Evolutionary conservation across 2,329 filamentous ascomycete genomes (phyloP), one percentile per base, ranked within the genome.

Genomic region (Nemania sp.): DNA sequence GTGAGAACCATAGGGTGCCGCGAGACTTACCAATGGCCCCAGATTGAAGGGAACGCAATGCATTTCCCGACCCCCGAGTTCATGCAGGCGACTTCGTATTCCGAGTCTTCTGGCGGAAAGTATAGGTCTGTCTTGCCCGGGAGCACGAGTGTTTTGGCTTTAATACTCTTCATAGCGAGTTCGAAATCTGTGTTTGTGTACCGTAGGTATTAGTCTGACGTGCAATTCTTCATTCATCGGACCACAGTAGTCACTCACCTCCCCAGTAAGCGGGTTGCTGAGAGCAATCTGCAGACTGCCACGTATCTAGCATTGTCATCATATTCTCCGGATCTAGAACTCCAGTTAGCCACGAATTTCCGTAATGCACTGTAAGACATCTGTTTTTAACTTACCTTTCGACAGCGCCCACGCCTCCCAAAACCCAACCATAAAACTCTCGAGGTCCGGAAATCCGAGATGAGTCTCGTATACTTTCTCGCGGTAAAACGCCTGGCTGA

Each of bases 51-150:
- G 34, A 73, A 72, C 0, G 71, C 60, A 31, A 73, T 64, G 8
- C 73, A 66, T 31, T 68, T 68, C 0, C 70, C 73, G 23, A 70
- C 56, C 0, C 64, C 66, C 0, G 66, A 52, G 0, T 63, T 49
- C 74, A 77, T 76, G 34, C 65, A 69, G 17, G 80, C 42, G 68
- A 92, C 85, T 65, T 94, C 90, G 51, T 86, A 84, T 63, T 88
- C 82, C 0, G 87, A 91, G 61, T 92, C 90, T 63, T 92, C 89
- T 0, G 88, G 88, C 46, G 89, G 87, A 61, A 94, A 93, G 66
- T 93, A 93, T 4, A 93, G 75, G 66, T 93, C 90, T 0, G 88
- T 91, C 66, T 88, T 83, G 19, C 77, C 73, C 0, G 90, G 89
- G 12, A 92, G 69, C 3, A 93, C 86, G 36, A 93, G 71, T 0